Evolutionary conservation across 306 rosid species (phyloP).

Genomic region (Luffa acutangula): DNA sequence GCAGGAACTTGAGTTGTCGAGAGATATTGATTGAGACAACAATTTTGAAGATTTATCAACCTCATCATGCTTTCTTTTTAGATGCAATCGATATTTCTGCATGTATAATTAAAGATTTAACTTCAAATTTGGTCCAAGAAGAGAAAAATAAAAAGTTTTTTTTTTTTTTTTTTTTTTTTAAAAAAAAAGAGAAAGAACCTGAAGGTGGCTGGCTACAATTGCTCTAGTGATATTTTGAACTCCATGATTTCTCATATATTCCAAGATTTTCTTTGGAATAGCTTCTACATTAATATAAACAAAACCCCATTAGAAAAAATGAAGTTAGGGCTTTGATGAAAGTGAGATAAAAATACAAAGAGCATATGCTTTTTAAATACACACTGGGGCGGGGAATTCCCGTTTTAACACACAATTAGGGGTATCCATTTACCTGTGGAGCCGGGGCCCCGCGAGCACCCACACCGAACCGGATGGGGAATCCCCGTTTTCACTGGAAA

Average conservation of each 20-base stretch:
- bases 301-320: not conserved
- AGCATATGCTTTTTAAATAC: too few relatives aligned
- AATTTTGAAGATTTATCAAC: not conserved
- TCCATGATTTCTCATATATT: not conserved
- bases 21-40: not conserved
- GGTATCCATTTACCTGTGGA: too few relatives aligned
- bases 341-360: not conserved
- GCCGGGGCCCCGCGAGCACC: too few relatives aligned
- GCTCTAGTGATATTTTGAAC: not conserved
- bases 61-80: not conserved
- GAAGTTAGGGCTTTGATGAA: not conserved
- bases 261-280: not conserved
- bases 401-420: too few relatives aligned
- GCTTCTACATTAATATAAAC: not conserved
- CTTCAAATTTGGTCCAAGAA: not conserved
- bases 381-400: too few relatives aligned
- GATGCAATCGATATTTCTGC: not conserved
- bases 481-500: too few relatives aligned
- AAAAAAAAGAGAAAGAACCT: not conserved
- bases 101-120: not conserved
- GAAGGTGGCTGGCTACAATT: not conserved
- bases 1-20: not conserved
- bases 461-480: too few relatives aligned
- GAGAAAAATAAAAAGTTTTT: too few relatives aligned
- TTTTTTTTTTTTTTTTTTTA: too few relatives aligned